Evolutionary conservation across 2,329 filamentous ascomycete genomes (phyloP), one percentile per base, ranked within the genome.

Genomic region (Chalara sp.): DNA sequence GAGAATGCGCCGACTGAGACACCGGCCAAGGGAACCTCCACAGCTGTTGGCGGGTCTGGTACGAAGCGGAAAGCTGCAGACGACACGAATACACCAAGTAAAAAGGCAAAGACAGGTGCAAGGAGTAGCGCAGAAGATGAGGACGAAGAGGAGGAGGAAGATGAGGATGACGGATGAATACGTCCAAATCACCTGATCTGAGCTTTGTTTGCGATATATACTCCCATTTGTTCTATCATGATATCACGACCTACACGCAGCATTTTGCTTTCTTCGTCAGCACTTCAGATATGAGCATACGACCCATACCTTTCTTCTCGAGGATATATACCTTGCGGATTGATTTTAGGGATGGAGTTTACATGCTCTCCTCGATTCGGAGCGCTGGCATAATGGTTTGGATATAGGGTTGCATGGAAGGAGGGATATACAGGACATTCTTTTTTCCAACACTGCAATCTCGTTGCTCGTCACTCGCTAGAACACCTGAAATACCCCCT

Each of bases 51-150:
- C 32, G 55, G 61, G 28, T 64, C 72, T 7, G 76, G 76, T 50
- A 74, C 72, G 33, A 85, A 85, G 69, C 75, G 81, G 60, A 84
- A 84, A 67, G 80, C 80, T 30, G 77, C 80, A 52, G 69, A 70
- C 32, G 70, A 70, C 49, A 70, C 69, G 12, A 66, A 65, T 21
- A 70, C 70, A 32, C 70, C 77, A 32, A 76, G 73, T 61, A 85
- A 84, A 67, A 77, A 76, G 64, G 55, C 66, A 6, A 78, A 77
- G 61, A 64, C 64, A 5, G 67, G 65, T 30, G 64, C 67, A n/a
- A 48, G 55, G 13, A 59, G 56, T 50, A 58, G 53, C 30, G 58
- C 50, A 3, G 66, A 68, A 49, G 72, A 61, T 46, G 60, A 57
- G 12, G 58, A 62, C 51, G 60, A 61, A 6, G 66, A 69, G 46